Base-by-base conservation (phyloP, 1,284 basidiomycete species). In the Papiliotrema nemorosa region DNA sequence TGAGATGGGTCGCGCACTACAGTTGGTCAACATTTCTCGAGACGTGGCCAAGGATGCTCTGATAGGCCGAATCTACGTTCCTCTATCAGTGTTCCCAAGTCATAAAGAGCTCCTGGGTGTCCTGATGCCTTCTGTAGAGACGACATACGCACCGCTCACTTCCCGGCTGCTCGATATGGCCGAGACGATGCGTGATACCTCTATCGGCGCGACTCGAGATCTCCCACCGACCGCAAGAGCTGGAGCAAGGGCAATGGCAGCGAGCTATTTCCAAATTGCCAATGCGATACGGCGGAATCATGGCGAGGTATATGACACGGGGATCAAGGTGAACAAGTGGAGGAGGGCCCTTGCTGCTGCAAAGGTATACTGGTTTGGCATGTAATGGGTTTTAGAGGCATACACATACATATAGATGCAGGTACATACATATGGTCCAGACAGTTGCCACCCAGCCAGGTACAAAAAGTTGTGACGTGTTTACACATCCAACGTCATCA, bases 1-100 rank as follows among this genome's bases (percentile, higher is more conserved):
- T 10, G 59, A 70, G 51, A 76, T 76, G 72, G 76, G 77, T 3
- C 57, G 69, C 26, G 75, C 76, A 6, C 58, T 77, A 20, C 75
- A 76, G 49, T 63, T 77, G 24, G 70, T 77, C 52, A 75, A 76
- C 49, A 70, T 78, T 45, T 69, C 75, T 26, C 39, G 55, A 39
- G 75, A 78, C 53, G 64, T 77, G 5, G 63, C 61, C 1, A 73
- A 70, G 45, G 77, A 78, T 54, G 74, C 68, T 1, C 22, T 43
- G 21, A 71, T 73, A 24, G 66, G 68, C 1, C 60, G 76, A 31
- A 53, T 75, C 6, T 79, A 78, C 60, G 59, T 78, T 5, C 77
- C 77, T 5, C 56, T 71, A 4, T 48, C 59, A 2, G 61, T 50
- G 27, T 69, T 75, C 52, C 38, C 49, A 16, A 50, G 51, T 6